Conservation (phyloP, 495 filamentous ascomycete genomes). For the Hypoxylon subgilvum region DNA sequence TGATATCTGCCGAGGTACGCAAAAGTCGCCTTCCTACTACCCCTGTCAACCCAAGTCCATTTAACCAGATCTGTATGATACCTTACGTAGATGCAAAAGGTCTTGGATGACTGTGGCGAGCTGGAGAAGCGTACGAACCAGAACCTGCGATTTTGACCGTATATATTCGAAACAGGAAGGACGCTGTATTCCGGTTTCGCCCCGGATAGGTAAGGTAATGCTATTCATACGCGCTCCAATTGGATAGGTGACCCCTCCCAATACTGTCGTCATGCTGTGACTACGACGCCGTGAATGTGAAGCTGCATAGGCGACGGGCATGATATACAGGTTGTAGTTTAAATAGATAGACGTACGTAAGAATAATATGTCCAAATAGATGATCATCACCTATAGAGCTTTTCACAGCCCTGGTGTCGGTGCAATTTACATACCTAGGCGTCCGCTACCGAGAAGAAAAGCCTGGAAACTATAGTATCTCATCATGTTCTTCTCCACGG, state of each 20-base stretch:
- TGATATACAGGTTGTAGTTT: neutral
- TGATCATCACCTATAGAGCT: neutral
- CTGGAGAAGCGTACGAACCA: conserved; percentile 7
- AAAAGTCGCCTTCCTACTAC: too few species aligned
- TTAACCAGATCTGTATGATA: neutral
- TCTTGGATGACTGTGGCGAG: conserved; percentile 1
- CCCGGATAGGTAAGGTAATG: neutral
- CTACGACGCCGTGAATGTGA: neutral
- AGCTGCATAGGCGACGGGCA: neutral
- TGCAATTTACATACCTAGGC: neutral
- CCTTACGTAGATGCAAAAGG: neutral
- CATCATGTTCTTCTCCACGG: conserved; percentile 12
- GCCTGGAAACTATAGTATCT: neutral
- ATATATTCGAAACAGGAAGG: conserved; percentile 7
- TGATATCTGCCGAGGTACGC: too few species aligned
- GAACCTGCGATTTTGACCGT: neutral
- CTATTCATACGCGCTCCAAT: conserved; percentile 20
- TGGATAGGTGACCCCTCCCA: neutral
- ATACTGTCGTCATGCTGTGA: neutral
- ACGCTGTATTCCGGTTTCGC: neutral
- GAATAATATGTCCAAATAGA: neutral
- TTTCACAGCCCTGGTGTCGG: neutral
- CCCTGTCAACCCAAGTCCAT: neutral
- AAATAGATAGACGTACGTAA: conserved; percentile 2
- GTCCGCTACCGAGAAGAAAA: neutral